These are phyloP conservation scores for Waitea zeae DNA, from an alignment of 1,284 basidiomycete species.

Conservation along the genomic window DNA sequence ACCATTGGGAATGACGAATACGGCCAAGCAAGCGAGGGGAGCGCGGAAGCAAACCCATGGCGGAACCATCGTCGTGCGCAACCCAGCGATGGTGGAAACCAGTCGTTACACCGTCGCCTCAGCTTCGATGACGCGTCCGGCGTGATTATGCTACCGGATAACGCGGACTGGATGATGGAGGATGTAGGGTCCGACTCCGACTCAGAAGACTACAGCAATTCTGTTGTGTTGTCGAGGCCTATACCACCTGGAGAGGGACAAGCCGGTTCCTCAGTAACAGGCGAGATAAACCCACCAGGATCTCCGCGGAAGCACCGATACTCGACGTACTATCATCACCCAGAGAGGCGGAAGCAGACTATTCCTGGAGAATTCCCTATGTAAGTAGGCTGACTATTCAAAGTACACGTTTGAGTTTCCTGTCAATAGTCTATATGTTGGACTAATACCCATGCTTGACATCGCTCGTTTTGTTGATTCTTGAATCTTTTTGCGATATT, in stretches of 20 bases:
- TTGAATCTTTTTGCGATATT: no score
- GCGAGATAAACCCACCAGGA: conserved; percentile 9
- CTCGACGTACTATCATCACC: conserved; percentile 62
- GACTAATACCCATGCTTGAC: no score
- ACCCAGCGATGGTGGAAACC: conserved; percentile 1
- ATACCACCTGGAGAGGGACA: not conserved
- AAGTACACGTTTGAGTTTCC: no score
- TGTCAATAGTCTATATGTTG: no score
- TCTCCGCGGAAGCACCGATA: conserved; percentile 20
- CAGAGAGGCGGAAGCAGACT: conserved; percentile 38
- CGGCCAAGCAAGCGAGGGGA: not conserved
- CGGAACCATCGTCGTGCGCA: conserved; percentile 19
- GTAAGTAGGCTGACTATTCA: no score
- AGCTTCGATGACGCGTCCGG: conserved; percentile 70
- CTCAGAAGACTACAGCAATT: not conserved
- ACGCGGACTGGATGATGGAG: conserved; percentile 47
- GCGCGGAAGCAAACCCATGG: conserved; percentile 30
- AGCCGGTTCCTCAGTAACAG: conserved; percentile 1
- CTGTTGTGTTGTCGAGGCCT: conserved; percentile 1
- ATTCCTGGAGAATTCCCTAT: conserved; percentile 36
- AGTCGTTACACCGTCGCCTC: conserved; percentile 32
- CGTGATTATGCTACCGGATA: conserved; percentile 70
- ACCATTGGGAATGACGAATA: conserved; percentile 5
- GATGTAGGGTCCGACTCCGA: conserved; percentile 24
- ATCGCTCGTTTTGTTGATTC: no score